A percentile compares a stretch with the other conserved stretches of the same genome.
phyloP scores from a whole-genome alignment of 805 yeast species.

The Candida oleophila region DNA sequence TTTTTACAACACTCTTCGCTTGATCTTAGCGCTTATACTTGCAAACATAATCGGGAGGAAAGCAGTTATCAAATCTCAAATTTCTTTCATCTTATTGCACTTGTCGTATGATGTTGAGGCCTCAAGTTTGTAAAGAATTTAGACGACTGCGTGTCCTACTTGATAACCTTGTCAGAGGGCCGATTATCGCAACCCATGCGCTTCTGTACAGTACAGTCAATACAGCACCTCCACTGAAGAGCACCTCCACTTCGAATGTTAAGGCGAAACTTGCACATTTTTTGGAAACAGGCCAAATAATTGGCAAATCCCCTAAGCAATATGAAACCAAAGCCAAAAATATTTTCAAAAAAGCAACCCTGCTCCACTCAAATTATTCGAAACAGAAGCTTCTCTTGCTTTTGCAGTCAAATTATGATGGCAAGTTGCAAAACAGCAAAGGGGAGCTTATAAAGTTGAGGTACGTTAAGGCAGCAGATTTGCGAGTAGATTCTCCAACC shows the following conservation, averaged over 20 bases:
- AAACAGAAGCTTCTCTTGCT: conserved; percentile 24
- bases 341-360: not conserved
- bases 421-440: conserved; percentile 19
- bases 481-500: conserved; percentile 18
- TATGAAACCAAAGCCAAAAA: conserved; percentile 6
- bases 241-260: conserved; percentile 10
- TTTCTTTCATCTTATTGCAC: not conserved
- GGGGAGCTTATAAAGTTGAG: conserved; percentile 26
- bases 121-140: not conserved
- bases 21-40: no score
- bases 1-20: no score
- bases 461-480: conserved; percentile 20
- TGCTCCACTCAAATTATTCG: conserved; percentile 6
- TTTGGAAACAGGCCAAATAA: conserved; percentile 27
- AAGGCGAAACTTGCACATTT: conserved; percentile 25
- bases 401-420: conserved; percentile 31
- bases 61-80: not conserved
- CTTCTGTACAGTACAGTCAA: not conserved
- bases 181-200: no score
- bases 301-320: conserved; percentile 16
- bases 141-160: not conserved
- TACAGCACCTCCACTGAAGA: not conserved
- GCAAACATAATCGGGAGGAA: no score
- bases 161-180: no score
- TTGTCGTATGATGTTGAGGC: not conserved